Evolutionary conservation across 148 eudicot species (phyloP), one percentile per base, ranked within the genome.

Genomic region (Rhododendron ferrugineum): DNA sequence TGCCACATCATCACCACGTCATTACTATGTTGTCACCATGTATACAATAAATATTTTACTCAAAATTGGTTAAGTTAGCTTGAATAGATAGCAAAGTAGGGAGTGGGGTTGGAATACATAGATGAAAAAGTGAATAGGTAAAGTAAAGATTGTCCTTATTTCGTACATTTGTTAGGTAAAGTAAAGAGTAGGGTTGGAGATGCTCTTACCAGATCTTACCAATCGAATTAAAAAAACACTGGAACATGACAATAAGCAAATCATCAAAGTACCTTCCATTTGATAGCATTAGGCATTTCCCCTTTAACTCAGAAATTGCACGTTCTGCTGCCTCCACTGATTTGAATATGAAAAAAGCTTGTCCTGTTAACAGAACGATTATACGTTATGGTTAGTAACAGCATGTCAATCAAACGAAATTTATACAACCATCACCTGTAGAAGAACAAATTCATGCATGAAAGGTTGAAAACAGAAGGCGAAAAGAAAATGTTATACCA

Each of bases 261-360:
- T 5, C 16, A 46, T 68, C 40, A 5, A 68, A 64, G 60, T 83
- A 93, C 96, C 93, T 92, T 80, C 88, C 88, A 84, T 86, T 88
- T 50, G 88, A 77, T 50, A 92, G 83, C 84, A 93, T 84, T 81
- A 94, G 88, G 87, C 95, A 93, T 68, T 83, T 90, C 44, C 83
- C 76, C 40, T 86, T 86, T 58, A 94, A 85, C 87, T 89, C 84
- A 18, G 72, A 74, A 76, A 90, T 60, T 76, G 91, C 91, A 79
- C 46, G 86, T 0, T 93, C 90, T 76, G 92, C 93, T 56, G 89
- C 93, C 84, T 85, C 92, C 81, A 76, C 87, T 44, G 93, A 82
- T 80, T 85, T 85, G 88, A 94, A 91, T 84, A 90, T 72, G 49
- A 91, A 93, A 78, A 93, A 83, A 68, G 98, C 95, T 89, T 87